Evolutionary conservation across 441 rosid species (phyloP), one percentile per base, ranked within the genome.

Genomic region (Capsella rubella): DNA sequence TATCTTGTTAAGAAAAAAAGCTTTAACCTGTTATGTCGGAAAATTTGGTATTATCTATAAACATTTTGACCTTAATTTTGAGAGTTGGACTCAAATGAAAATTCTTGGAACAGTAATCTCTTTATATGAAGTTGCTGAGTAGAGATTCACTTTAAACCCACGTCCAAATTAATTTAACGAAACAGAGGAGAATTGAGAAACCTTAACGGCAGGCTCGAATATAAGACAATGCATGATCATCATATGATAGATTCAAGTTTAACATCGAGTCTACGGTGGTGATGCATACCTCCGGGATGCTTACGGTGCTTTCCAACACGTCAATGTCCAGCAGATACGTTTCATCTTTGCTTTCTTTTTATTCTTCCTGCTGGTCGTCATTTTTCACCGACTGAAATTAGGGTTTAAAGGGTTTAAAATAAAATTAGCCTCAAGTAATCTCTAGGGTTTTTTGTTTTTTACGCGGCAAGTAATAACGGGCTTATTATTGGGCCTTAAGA

Each of bases 241-340:
- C n/a, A 12, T 12, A 13, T 12, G n/a, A 35, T 35, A 8, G 12
- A 8, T 37, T 31, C 34, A 31, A 31, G 6, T 31, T 31, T 6
- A 31, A 31, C 34, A 31, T 3, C 5, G 61, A 56, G 63, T 5
- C 32, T 32, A 56, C 40, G 42, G 27, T 32, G 61, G 2, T 56
- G 61, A 56, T 34, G 61, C 61, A 56, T 56, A 56, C 27, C 43
- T 31, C 42, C 42, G 13, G 61, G 61, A 56, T 31, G 27, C 61
- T 56, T 32, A n/a, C 42, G 61, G 7, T 56, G 61, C 25, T 56
- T 56, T n/a, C 61, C 61, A 2, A 56, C 0, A 56, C 61, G 43
- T n/a, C 27, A 43, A 9, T 78, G 11, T 40, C 65, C 49, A 3
- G 15, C 65, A 7, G 65, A 39, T 10, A 39, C 65, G 11, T 60